Evolutionary conservation across 768 basidiomycete genomes (phyloP).

Genomic region (Mycena floridula): DNA sequence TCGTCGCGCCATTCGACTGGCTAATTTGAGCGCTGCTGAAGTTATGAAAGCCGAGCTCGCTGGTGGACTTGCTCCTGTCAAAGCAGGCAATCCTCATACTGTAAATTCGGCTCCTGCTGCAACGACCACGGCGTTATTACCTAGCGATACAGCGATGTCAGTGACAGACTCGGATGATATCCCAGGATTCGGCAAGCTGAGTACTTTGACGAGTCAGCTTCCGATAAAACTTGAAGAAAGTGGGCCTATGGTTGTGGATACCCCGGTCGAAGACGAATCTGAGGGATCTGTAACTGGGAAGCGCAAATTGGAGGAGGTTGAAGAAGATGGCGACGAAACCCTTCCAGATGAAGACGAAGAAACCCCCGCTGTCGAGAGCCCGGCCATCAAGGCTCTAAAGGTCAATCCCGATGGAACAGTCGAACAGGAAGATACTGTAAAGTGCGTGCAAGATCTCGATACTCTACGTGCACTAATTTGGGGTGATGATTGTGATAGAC

Average conservation of each 20-base stretch:
- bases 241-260: too few relatives aligned
- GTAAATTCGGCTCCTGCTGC: neutral
- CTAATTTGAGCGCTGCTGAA: constrained; percentile 95
- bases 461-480: constrained; percentile 6
- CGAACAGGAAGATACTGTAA: constrained; percentile 89
- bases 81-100: constrained; percentile 1
- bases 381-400: constrained; percentile 18
- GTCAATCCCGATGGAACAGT: constrained; percentile 91
- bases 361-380: constrained; percentile 10
- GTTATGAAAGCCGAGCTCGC: constrained; percentile 86
- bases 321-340: constrained; percentile 39
- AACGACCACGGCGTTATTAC: constrained; percentile 5
- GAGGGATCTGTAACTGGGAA: constrained; percentile 28
- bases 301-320: constrained; percentile 44
- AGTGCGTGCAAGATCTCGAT: constrained; percentile 43
- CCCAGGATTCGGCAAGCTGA: constrained; percentile 28
- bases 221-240: too few relatives aligned
- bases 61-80: constrained; percentile 38
- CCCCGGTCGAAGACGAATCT: too few relatives aligned
- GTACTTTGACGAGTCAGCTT: too few relatives aligned
- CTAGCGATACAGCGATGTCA: constrained; percentile 20
- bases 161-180: constrained; percentile 24
- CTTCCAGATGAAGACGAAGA: constrained; percentile 45
- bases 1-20: constrained; percentile 85
- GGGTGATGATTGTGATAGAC: constrained; percentile 42